phyloP scores from a whole-genome alignment of 352 stramenopile species.

The Phytophthora sp. region DNA sequence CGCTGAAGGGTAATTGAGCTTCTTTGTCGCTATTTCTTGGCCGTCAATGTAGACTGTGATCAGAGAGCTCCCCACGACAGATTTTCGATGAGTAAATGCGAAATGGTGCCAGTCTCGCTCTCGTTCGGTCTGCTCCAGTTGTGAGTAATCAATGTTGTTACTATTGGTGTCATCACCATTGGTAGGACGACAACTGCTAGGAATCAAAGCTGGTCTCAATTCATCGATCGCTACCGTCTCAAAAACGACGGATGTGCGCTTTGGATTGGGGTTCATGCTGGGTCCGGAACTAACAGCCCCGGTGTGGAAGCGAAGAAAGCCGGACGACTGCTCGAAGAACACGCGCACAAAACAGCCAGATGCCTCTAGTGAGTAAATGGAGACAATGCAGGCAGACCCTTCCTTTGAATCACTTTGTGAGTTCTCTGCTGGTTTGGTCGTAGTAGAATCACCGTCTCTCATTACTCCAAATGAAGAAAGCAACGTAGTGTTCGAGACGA shows the following conservation, averaged over 20 bases:
- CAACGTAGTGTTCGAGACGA: slow-evolving; percentile 2
- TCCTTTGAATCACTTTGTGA: slow-evolving; percentile 32
- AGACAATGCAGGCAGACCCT: slow-evolving; percentile 70
- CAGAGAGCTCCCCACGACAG: slow-evolving; percentile 71
- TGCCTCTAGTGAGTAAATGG: slow-evolving; percentile 72
- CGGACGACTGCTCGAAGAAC: slow-evolving; percentile 78
- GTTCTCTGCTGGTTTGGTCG: neutral
- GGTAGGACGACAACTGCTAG: neutral
- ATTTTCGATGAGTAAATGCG: slow-evolving; percentile 72
- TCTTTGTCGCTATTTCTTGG: slow-evolving; percentile 73
- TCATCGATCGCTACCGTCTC: slow-evolving; percentile 66
- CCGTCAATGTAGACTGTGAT: slow-evolving; percentile 82
- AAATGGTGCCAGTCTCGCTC: slow-evolving; percentile 76
- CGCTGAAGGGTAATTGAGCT: slow-evolving; percentile 69
- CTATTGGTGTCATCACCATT: neutral
- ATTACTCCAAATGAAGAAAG: slow-evolving; percentile 24
- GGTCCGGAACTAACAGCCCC: slow-evolving; percentile 52
- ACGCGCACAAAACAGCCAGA: slow-evolving; percentile 69
- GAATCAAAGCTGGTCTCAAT: slow-evolving; percentile 25
- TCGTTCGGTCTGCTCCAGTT: slow-evolving; percentile 28
- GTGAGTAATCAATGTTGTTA: neutral
- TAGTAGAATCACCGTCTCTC: neutral
- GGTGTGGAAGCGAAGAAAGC: slow-evolving; percentile 71
- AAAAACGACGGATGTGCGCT: slow-evolving; percentile 62
- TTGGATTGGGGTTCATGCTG: slow-evolving; percentile 63